Base-by-base conservation (phyloP, 352 stramenopile species). In the Phytophthora meadii region DNA sequence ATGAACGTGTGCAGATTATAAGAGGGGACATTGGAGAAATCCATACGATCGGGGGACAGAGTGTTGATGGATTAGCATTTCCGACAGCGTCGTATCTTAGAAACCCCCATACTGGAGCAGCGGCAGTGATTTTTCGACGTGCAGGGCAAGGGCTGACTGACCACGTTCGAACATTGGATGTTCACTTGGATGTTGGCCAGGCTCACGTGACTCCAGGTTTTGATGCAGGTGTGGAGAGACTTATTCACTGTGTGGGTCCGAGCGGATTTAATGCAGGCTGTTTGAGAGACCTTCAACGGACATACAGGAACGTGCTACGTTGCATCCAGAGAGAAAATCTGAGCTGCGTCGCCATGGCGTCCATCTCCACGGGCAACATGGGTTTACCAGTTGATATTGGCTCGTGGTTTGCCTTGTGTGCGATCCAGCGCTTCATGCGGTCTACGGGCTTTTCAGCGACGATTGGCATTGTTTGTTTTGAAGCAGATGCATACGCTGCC, bases 301-400 rank as follows among this genome's bases (percentile, higher is more conserved):
- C 73, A 37, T 81, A 78, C 58, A 57, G 65, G 46, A 87, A 48
- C 44, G 56, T 85, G 3, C 54, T 89, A 48, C 41, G 54, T 6
- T 74, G 67, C 1, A 72, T 77, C 7, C 54, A 79, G n/a, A 51
- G 54, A 19, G 76, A 87, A 45, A 70, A 79, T 22, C 57, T 87
- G 1, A 47, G 50, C 28, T 91, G 82, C 49, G 68, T 93, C 3
- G 81, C 79, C 6, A 64, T 90, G 40, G 59, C 75, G 34, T 92
- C 84, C 17, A 89, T 93, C 51, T 89, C 84, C 1, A 92, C 84
- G 0, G 82, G 84, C 2, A 87, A 82, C 44, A 76, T 89, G 40
- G 72, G 76, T 1, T 28, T 91, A 7, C 78, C 80, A 8, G 50
- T 66, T 2, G 68, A 74, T 8, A 42, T 60, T 32, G 74, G 63